phyloP scores from a whole-genome alignment of 495 filamentous ascomycete genomes.

The Podospora bellae-mahoneyi region DNA sequence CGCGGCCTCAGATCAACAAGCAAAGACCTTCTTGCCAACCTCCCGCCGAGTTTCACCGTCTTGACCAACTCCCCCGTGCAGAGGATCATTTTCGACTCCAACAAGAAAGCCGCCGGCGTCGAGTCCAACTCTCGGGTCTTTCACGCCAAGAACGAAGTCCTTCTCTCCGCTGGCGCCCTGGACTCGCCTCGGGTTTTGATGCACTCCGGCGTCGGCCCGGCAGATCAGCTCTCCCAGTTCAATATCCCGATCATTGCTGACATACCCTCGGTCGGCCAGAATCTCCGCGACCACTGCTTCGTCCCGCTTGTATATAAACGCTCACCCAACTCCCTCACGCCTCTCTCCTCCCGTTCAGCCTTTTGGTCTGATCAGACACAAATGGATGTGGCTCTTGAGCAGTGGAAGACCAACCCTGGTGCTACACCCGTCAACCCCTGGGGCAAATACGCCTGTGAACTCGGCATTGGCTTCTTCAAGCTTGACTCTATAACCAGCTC shows the following conservation, averaged over 20 bases:
- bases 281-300: slow-evolving; percentile 54
- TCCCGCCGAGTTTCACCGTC: slow-evolving; percentile 51
- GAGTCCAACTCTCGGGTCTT: slow-evolving; percentile 35
- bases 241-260: slow-evolving; percentile 51
- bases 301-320: slow-evolving; percentile 29
- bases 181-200: slow-evolving; percentile 60
- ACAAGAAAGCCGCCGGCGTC: slow-evolving; percentile 51
- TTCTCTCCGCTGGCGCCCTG: slow-evolving; percentile 56
- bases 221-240: slow-evolving; percentile 48
- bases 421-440: slow-evolving; percentile 47
- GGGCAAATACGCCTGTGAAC: slow-evolving; percentile 40
- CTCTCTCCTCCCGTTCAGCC: slow-evolving; percentile 25
- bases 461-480: slow-evolving; percentile 55
- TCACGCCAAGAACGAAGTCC: slow-evolving; percentile 54
- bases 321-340: slow-evolving; percentile 20
- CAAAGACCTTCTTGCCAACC: slow-evolving; percentile 44
- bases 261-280: slow-evolving; percentile 51
- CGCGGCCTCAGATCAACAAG: slow-evolving; percentile 52
- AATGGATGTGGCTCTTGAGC: slow-evolving; percentile 42
- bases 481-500: slow-evolving; percentile 36
- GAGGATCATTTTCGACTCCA: slow-evolving; percentile 48
- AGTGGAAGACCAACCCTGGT: slow-evolving; percentile 48
- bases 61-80: slow-evolving; percentile 48
- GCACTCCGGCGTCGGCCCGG: slow-evolving; percentile 62
- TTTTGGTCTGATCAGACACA: slow-evolving; percentile 34